Evolutionary conservation across 768 basidiomycete genomes (phyloP), one percentile per base, ranked within the genome.

Genomic region (Cyclocybe cylindracea): DNA sequence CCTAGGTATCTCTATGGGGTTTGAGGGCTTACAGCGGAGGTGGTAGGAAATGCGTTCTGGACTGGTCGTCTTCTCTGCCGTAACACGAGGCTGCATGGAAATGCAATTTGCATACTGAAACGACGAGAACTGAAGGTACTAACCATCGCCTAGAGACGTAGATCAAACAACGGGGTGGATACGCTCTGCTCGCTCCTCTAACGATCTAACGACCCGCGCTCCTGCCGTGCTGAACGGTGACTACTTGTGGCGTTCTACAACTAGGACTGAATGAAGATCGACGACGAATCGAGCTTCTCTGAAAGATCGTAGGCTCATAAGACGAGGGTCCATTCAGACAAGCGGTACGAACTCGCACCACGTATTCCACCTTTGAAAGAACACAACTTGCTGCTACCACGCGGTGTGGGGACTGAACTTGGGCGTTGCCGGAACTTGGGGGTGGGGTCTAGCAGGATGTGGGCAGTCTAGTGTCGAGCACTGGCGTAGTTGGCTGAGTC

Each of bases 1-100:
- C 42, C 54, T 57, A 13, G 78, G 78, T 50, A 80, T 80, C 50
- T 73, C 74, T 62, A 80, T 78, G 47, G 78, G 78, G 31, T 67
- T 67, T 16, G 78, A 71, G 40, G 69, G 64, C 55, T 54, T 58
- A n/a, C 39, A 46, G 16, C 57, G 62, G 40, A 56, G 50, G 48
- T 61, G 57, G 43, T 56, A 50, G 35, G 59, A 56, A 39, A 52
- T 48, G 31, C 53, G 54, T 51, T 60, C 59, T 37, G 61, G 61
- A 46, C 61, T 60, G 34, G 51, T 40, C 3, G 54, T 44, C 18
- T 39, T 48, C 36, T 59, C 53, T 7, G 42, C 48, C 29, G 42
- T 48, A n/a, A 44, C 39, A 44, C 51, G 61, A 48, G 61, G 56
- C 61, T 62, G 48, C 14, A 19, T 11, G n/a, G n/a, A 18, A 42